Percentiles rank a stretch among this genome's conserved stretches.
Evolutionary conservation across 306 rosid species (phyloP).

Genomic region (Begonia masoniana): DNA sequence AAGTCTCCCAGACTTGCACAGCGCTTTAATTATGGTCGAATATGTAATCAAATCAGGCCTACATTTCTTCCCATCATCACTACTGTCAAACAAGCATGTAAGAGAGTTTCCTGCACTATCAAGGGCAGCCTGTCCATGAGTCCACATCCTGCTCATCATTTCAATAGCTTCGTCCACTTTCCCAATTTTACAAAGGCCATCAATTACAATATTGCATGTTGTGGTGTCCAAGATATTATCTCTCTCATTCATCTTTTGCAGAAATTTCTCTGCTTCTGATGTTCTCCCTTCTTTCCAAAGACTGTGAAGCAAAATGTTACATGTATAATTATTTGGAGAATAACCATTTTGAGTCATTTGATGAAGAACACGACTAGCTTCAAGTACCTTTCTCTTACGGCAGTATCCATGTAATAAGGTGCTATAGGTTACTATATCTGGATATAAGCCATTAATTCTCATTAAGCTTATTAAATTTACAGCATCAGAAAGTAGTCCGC

Average conservation of each 20-base stretch:
- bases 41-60: conserved; percentile 70
- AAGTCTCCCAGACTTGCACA: conserved; percentile 73
- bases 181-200: conserved; percentile 75
- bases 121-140: conserved; percentile 56
- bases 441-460: conserved; percentile 41
- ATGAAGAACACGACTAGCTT: conserved; percentile 58
- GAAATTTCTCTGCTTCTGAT: conserved; percentile 70
- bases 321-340: conserved; percentile 70
- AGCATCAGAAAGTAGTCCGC: conserved; percentile 65
- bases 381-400: conserved; percentile 48
- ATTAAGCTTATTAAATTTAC: conserved; percentile 39
- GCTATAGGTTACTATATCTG: conserved; percentile 60
- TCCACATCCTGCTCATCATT: conserved; percentile 78
- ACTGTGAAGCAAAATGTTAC: conserved; percentile 77
- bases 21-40: conserved; percentile 54
- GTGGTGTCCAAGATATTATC: conserved; percentile 53
- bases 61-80: conserved; percentile 36
- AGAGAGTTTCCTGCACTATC: conserved; percentile 40
- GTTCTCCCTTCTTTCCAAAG: conserved; percentile 78
- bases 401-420: conserved; percentile 75
- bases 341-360: conserved; percentile 58
- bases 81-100: conserved; percentile 39
- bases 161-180: conserved; percentile 74
- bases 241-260: conserved; percentile 67
- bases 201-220: conserved; percentile 72